Evolutionary conservation across 179 eudicot genomes (phyloP).

Genomic region (Dionaea muscipula): DNA sequence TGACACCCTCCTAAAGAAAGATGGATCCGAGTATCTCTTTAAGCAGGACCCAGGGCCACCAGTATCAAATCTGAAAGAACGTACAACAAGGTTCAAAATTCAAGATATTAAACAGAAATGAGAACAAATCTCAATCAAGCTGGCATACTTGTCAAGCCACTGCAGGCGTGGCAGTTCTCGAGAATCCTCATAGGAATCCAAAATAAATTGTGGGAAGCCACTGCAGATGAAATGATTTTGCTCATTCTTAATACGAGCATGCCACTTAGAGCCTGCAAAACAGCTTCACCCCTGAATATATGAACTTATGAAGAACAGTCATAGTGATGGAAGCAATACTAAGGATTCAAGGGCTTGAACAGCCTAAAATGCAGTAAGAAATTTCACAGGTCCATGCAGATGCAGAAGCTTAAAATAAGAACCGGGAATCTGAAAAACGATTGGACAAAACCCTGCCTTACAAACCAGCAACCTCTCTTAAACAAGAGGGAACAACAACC

Average conservation of each 20-base stretch:
- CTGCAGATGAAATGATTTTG: slow-evolving; percentile 55
- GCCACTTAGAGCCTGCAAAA: slow-evolving; percentile 81
- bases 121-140: slow-evolving; percentile 4
- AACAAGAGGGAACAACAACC: too few species aligned
- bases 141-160: slow-evolving; percentile 70
- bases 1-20: slow-evolving; percentile 69
- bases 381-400: too few species aligned
- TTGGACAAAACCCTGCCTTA: too few species aligned
- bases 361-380: too few species aligned
- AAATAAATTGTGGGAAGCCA: slow-evolving; percentile 70
- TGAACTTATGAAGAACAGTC: too few species aligned
- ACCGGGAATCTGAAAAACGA: too few species aligned
- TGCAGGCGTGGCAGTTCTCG: slow-evolving; percentile 72
- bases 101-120: too few species aligned
- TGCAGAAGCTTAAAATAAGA: too few species aligned
- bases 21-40: slow-evolving; percentile 90
- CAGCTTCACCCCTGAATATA: slow-evolving; percentile 5
- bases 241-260: slow-evolving; percentile 40
- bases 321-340: too few species aligned
- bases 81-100: slow-evolving; percentile 6
- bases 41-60: slow-evolving; percentile 95
- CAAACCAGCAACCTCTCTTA: too few species aligned
- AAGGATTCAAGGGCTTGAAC: too few species aligned
- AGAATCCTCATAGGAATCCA: slow-evolving; percentile 81
- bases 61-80: slow-evolving; percentile 60